Conservation (phyloP, 2,329 filamentous ascomycete genomes). For the Cryphonectria nitschkei region DNA sequence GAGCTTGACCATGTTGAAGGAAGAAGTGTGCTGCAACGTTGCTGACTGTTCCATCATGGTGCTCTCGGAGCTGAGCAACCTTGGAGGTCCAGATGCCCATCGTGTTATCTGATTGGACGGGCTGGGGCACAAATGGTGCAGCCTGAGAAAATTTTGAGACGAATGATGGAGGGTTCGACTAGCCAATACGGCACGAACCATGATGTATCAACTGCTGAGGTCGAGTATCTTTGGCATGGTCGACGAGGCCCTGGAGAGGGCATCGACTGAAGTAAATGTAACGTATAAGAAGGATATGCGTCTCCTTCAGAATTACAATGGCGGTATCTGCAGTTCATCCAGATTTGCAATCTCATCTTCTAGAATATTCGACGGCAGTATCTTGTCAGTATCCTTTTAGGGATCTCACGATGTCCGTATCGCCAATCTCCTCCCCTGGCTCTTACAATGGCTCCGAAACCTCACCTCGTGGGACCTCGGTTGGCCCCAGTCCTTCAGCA, state of each 20-base stretch:
- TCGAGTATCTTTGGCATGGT: neutral
- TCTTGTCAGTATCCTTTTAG: neutral
- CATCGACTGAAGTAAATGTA: neutral
- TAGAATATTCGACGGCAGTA: neutral
- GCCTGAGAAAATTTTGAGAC: neutral
- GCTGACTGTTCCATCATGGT: neutral
- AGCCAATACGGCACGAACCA: neutral
- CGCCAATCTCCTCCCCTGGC: neutral
- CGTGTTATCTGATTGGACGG: neutral
- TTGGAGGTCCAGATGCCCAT: neutral
- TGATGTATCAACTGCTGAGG: neutral
- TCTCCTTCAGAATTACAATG: neutral
- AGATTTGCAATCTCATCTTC: neutral
- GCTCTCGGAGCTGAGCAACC: neutral
- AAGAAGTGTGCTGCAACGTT: neutral
- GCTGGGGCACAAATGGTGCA: neutral
- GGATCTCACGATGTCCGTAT: constrained; percentile 3
- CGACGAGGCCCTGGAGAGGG: neutral
- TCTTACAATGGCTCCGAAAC: neutral
- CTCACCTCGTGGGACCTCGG: neutral
- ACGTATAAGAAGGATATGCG: neutral
- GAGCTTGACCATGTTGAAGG: neutral
- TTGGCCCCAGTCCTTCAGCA: neutral
- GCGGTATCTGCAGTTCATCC: neutral
- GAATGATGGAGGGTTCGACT: neutral